Percentiles rank a stretch among this genome's conserved stretches.
Conservation (phyloP, 2,329 filamentous ascomycete genomes). For the Rasamsonia emersonii region DNA sequence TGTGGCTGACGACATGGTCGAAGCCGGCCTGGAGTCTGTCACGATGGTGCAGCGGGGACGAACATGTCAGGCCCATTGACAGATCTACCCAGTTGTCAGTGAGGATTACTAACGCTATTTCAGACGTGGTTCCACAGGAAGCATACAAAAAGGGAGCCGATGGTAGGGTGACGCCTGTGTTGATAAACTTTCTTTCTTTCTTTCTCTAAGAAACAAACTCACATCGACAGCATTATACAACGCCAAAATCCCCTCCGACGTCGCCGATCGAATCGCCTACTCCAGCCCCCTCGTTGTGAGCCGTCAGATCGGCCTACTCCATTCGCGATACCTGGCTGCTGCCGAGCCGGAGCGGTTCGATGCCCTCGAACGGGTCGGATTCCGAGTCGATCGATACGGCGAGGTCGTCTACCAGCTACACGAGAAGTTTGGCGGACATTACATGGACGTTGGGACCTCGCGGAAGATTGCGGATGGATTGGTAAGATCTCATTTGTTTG, state of each 20-base stretch:
- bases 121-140: slow-evolving; percentile 13
- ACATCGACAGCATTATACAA: slow-evolving; percentile 13
- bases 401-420: slow-evolving; percentile 31
- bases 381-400: slow-evolving; percentile 31
- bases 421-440: slow-evolving; percentile 39
- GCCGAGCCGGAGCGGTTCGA: slow-evolving; percentile 31
- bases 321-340: slow-evolving; percentile 18
- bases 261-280: slow-evolving; percentile 13
- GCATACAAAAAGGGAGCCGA: slow-evolving; percentile 10
- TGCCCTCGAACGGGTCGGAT: slow-evolving; percentile 34
- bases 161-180: slow-evolving; percentile 7
- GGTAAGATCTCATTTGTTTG: slow-evolving; percentile 3
- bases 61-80: slow-evolving; percentile 30
- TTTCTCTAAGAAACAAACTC: background rate
- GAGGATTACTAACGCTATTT: background rate
- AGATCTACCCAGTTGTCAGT: background rate
- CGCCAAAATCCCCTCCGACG: slow-evolving; percentile 10
- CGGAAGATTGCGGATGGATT: slow-evolving; percentile 33
- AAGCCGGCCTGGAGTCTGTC: slow-evolving; percentile 32
- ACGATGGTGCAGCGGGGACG: slow-evolving; percentile 40
- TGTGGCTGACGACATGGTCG: slow-evolving; percentile 40
- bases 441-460: slow-evolving; percentile 39
- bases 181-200: background rate
- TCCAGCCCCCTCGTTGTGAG: slow-evolving; percentile 18
- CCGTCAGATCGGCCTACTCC: slow-evolving; percentile 22